Conservation (phyloP, 1,139 yeast genomes). For the Scheffersomyces insectosa region DNA sequence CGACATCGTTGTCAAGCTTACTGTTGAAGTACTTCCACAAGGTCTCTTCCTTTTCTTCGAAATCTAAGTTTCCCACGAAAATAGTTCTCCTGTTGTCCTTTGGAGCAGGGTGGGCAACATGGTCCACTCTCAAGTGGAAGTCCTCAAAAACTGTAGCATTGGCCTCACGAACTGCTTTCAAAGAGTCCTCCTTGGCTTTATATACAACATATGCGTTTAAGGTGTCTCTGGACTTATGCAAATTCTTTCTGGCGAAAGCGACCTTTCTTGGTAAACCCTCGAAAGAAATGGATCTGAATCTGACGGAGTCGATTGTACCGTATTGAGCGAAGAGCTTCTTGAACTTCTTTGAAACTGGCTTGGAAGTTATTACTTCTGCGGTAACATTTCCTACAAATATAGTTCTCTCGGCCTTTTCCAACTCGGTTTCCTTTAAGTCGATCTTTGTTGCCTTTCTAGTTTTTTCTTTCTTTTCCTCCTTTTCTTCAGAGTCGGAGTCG, state of each 20-base stretch:
- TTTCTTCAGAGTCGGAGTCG: conserved; percentile 12
- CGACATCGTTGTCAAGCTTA: conserved; percentile 67
- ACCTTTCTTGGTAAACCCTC: conserved; percentile 90
- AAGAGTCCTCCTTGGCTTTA: conserved; percentile 50
- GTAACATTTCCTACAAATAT: conserved; percentile 88
- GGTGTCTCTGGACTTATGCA: conserved; percentile 76
- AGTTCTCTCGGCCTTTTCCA: conserved; percentile 85
- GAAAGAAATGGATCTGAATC: conserved; percentile 92
- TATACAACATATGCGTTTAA: conserved; percentile 88
- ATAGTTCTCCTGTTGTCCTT: conserved; percentile 83
- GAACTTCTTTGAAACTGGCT: conserved; percentile 60
- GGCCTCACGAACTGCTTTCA: conserved; percentile 51
- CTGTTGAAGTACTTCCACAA: conserved; percentile 79
- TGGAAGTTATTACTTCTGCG: conserved; percentile 62
- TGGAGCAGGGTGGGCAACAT: conserved; percentile 84
- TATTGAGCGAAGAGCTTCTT: conserved; percentile 57
- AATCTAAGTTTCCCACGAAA: conserved; percentile 92
- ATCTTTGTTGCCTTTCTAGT: conserved; percentile 36
- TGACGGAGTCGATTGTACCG: conserved; percentile 69
- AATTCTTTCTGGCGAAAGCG: conserved; percentile 79
- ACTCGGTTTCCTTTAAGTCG: conserved; percentile 64
- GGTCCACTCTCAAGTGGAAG: conserved; percentile 87
- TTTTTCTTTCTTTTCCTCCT: conserved; percentile 6
- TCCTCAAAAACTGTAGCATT: conserved; percentile 71
- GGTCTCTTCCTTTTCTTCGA: conserved; percentile 87